Evolutionary conservation across 208 protist genomes (phyloP).

Genomic region (Trypanosoma rangeli): DNA sequence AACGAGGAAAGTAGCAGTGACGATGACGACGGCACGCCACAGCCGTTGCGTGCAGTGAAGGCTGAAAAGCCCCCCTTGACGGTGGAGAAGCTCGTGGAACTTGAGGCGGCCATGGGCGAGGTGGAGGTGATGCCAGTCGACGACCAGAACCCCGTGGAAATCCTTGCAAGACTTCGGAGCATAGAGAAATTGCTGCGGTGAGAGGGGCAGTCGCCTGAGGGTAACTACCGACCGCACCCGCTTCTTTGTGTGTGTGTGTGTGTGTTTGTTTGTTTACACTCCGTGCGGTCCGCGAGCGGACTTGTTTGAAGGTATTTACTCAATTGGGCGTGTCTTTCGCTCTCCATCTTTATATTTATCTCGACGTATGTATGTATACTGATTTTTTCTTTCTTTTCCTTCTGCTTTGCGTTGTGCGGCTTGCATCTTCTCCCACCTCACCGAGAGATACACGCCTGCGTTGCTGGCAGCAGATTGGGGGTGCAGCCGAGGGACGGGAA

Average conservation of each 20-base stretch:
- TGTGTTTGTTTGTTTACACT: not conserved
- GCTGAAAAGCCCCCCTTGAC: not conserved
- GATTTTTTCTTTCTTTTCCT: not conserved
- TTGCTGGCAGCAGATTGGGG: not conserved
- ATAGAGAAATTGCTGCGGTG: conserved; percentile 16
- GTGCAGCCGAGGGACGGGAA: not conserved
- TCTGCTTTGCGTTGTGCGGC: too few species aligned
- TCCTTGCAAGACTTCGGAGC: conserved; percentile 20
- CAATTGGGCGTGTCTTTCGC: not conserved
- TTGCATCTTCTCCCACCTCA: too few species aligned
- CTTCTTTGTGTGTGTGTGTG: not conserved
- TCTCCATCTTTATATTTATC: not conserved
- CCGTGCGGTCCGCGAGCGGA: not conserved
- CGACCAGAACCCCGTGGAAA: conserved; percentile 13
- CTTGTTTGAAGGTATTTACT: not conserved
- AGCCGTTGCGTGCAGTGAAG: not conserved
- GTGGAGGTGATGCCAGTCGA: conserved; percentile 17
- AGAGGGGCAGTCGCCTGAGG: not conserved
- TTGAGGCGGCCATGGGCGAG: conserved; percentile 23
- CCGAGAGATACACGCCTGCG: too few species aligned
- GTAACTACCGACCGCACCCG: not conserved
- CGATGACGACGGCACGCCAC: not conserved
- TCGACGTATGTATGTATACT: not conserved
- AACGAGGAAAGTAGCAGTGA: not conserved
- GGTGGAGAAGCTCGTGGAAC: conserved; percentile 14